These are phyloP conservation scores for Cercospora zeina DNA, from an alignment of 2,329 filamentous ascomycete species.

Conservation along the genomic window DNA sequence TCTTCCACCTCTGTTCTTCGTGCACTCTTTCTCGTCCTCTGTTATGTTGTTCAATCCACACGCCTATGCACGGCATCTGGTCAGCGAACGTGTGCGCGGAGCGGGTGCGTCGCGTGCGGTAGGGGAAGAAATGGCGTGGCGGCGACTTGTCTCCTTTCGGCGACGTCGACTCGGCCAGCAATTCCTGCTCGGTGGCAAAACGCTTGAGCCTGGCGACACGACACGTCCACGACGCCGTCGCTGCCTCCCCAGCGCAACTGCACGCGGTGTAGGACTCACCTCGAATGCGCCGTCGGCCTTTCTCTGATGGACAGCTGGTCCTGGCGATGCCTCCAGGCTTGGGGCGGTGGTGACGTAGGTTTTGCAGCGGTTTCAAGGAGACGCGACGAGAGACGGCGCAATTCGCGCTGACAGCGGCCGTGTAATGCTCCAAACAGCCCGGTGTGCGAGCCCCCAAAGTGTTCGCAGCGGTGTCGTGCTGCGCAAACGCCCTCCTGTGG, in stretches of 20 bases:
- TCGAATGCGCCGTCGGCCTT: background rate
- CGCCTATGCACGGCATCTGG: background rate
- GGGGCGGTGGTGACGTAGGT: slow-evolving; percentile 15
- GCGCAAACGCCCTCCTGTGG: slow-evolving; percentile 12
- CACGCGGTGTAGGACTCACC: slow-evolving; percentile 8
- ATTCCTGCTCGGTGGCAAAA: slow-evolving; percentile 13
- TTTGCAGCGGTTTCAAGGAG: slow-evolving; percentile 7
- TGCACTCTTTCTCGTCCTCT: background rate
- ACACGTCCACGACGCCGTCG: background rate
- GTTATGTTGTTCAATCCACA: background rate
- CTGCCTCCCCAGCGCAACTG: background rate
- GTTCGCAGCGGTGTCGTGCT: background rate
- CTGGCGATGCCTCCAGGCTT: slow-evolving; percentile 6
- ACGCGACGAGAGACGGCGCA: slow-evolving; percentile 3
- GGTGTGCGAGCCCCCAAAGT: background rate
- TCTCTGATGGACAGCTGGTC: slow-evolving; percentile 2
- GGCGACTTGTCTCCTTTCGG: background rate
- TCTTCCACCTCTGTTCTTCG: slow-evolving; percentile 4
- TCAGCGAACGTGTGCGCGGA: slow-evolving; percentile 9
- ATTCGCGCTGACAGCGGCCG: background rate
- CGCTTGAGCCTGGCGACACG: slow-evolving; percentile 1
- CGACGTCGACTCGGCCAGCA: slow-evolving; percentile 10
- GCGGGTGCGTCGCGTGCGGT: background rate
- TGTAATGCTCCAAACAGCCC: background rate
- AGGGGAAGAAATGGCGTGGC: background rate